Evolutionary conservation across 345 rosid species (phyloP).

Genomic region (Leavenworthia alabamica): DNA sequence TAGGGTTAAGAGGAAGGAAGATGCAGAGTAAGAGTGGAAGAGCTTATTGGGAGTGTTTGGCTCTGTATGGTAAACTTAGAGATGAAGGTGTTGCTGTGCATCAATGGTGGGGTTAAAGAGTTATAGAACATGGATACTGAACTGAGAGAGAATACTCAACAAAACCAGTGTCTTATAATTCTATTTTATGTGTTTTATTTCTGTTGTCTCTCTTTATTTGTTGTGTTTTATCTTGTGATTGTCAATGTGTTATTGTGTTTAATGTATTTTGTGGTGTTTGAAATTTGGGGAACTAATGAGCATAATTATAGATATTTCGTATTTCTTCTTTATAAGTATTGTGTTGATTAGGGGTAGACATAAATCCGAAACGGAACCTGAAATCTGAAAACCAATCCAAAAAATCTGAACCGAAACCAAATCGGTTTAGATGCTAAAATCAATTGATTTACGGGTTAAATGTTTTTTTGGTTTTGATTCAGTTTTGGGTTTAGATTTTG

Average conservation of each 20-base stretch:
- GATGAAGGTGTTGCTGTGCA: slow-evolving; percentile 79
- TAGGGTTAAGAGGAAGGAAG: slow-evolving; percentile 26
- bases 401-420: too few species aligned
- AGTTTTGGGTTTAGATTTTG: too few species aligned
- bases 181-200: background rate
- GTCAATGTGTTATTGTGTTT: slow-evolving; percentile 6
- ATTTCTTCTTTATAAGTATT: background rate
- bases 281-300: background rate
- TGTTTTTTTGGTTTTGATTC: too few species aligned
- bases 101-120: slow-evolving; percentile 77
- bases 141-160: background rate
- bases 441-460: too few species aligned
- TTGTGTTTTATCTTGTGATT: slow-evolving; percentile 1
- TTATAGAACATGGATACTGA: slow-evolving; percentile 24
- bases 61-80: slow-evolving; percentile 66
- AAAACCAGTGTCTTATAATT: slow-evolving; percentile 1
- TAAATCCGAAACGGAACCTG: too few species aligned
- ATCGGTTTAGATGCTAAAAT: too few species aligned
- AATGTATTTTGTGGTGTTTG: slow-evolving; percentile 10
- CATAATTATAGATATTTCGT: background rate
- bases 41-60: slow-evolving; percentile 82
- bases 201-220: too few species aligned
- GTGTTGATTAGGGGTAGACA: too few species aligned
- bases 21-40: slow-evolving; percentile 36
- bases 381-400: too few species aligned